Percentiles rank a stretch among this genome's conserved stretches.
Evolutionary conservation across 306 rosid species (phyloP).

Genomic region (Citrullus amarus): DNA sequence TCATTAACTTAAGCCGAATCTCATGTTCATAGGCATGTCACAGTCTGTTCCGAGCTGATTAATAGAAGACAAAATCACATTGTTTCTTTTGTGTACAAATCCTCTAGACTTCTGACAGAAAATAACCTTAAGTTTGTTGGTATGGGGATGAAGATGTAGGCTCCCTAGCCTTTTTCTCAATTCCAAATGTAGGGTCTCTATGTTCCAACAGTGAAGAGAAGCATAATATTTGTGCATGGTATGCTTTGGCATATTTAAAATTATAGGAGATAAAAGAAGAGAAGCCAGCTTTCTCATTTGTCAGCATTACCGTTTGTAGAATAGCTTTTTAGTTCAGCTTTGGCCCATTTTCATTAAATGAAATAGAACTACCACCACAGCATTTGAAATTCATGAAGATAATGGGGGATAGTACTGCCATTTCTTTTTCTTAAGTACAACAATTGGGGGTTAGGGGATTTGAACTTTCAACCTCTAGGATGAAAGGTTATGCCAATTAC

Average conservation of each 20-base stretch:
- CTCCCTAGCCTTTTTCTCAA: not conserved
- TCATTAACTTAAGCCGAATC: not conserved
- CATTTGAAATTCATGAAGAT: not conserved
- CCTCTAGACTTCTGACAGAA: not conserved
- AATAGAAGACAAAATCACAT: not conserved
- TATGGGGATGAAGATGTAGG: not conserved
- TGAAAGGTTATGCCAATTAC: too few relatives aligned
- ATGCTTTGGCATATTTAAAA: not conserved
- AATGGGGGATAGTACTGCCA: not conserved
- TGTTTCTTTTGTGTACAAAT: not conserved
- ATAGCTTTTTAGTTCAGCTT: not conserved
- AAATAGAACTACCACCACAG: slow-evolving; percentile 24
- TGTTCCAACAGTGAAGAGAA: not conserved
- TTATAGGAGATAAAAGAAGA: slow-evolving; percentile 4
- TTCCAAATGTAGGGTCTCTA: not conserved
- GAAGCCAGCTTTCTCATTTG: slow-evolving; percentile 1
- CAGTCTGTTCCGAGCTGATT: not conserved
- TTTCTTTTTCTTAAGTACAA: too few relatives aligned
- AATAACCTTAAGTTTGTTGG: not conserved
- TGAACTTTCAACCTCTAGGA: too few relatives aligned
- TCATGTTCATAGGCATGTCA: not conserved
- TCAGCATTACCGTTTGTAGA: not conserved
- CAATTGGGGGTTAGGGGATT: too few relatives aligned
- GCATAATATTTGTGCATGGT: not conserved
- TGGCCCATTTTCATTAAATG: slow-evolving; percentile 17